These are phyloP conservation scores for Populus deltoides DNA, from an alignment of 345 rosid species.

Conservation along the genomic window DNA sequence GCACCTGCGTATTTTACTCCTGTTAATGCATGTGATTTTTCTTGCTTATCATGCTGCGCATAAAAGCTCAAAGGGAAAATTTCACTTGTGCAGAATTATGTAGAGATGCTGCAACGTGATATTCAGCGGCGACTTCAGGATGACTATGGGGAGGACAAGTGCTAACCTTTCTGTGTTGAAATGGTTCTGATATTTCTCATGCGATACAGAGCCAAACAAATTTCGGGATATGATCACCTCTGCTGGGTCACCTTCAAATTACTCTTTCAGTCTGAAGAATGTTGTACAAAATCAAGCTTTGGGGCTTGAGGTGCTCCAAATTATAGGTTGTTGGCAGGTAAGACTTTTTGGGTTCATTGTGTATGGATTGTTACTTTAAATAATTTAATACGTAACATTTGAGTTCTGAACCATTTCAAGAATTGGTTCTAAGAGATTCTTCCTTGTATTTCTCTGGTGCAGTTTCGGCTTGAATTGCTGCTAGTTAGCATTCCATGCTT, in stretches of 20 bases:
- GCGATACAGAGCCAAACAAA: not conserved
- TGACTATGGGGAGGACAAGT: slow-evolving; percentile 25
- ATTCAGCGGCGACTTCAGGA: slow-evolving; percentile 37
- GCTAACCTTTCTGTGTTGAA: not conserved
- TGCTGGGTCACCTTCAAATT: not conserved
- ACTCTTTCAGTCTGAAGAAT: not conserved
- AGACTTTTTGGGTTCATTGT: not conserved
- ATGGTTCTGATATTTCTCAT: not conserved
- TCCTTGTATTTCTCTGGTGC: not conserved
- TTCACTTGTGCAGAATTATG: slow-evolving; percentile 56
- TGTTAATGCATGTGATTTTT: not conserved
- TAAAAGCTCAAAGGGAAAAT: not conserved
- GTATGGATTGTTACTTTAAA: not conserved
- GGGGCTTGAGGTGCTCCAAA: not conserved
- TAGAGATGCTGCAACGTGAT: slow-evolving; percentile 54
- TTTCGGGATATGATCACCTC: not conserved
- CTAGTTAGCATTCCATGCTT: not conserved
- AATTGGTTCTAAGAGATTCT: not conserved
- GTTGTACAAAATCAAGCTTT: slow-evolving; percentile 13
- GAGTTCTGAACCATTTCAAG: not conserved
- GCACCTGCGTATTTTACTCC: not conserved
- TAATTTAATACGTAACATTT: not conserved
- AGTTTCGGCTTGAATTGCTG: not conserved
- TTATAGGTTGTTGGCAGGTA: not conserved
- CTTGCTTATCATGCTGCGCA: not conserved